phyloP scores from a whole-genome alignment of 2,329 filamentous ascomycete genomes.

The Fusarium sp. region DNA sequence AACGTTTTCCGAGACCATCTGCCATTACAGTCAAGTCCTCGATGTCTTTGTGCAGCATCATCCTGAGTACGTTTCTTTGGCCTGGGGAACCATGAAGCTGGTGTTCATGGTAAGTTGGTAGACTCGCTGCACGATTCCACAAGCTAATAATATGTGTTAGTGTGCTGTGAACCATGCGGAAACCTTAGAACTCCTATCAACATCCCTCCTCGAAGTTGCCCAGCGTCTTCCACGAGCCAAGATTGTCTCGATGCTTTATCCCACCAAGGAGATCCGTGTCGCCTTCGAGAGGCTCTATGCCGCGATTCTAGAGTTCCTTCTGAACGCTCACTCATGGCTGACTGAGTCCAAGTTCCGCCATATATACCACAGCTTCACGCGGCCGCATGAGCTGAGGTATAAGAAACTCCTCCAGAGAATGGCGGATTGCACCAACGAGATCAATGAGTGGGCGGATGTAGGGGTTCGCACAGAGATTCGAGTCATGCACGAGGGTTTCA shows the following conservation, averaged over 20 bases:
- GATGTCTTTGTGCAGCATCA: conserved; percentile 23
- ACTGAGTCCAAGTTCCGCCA: conserved; percentile 15
- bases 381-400: conserved; percentile 5
- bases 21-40: conserved; percentile 8
- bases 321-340: conserved; percentile 6
- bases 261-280: not conserved
- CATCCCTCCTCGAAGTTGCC: not conserved
- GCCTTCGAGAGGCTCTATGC: conserved; percentile 6
- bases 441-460: conserved; percentile 1
- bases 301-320: conserved; percentile 5
- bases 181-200: not conserved
- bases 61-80: conserved; percentile 13
- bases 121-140: accelerated
- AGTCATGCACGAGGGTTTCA: too few species aligned
- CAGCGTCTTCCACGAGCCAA: not conserved
- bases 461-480: not conserved
- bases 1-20: not conserved
- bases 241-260: not conserved
- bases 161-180: not conserved
- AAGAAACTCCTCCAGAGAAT: not conserved
- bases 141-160: accelerated
- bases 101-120: not conserved
- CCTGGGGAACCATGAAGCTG: conserved; percentile 18
- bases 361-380: conserved; percentile 9
- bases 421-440: not conserved